Conservation (phyloP, 306 rosid genomes). For the Quercus suber region DNA sequence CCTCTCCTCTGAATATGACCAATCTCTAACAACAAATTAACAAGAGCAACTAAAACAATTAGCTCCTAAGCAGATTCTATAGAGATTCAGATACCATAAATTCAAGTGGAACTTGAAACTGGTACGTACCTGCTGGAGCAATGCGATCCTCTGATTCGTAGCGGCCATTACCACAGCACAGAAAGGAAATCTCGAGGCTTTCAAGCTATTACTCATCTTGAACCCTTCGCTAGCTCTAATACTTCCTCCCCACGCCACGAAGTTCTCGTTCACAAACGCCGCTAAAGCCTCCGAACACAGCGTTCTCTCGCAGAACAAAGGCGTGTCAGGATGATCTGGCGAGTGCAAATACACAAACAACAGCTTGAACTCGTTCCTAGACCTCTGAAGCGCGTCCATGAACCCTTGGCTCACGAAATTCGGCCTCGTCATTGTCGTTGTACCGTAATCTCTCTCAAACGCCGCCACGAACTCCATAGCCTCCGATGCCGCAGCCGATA, state of each 20-base stretch:
- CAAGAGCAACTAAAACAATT: neutral
- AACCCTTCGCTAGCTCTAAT: slow-evolving; percentile 91
- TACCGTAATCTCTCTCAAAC: slow-evolving; percentile 77
- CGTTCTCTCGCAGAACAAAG: slow-evolving; percentile 76
- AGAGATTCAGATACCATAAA: neutral
- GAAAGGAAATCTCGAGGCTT: slow-evolving; percentile 88
- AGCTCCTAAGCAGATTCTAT: neutral
- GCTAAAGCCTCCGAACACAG: slow-evolving; percentile 57
- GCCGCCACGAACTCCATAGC: slow-evolving; percentile 61
- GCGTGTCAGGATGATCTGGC: slow-evolving; percentile 93
- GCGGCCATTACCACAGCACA: slow-evolving; percentile 96
- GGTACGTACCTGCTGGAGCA: slow-evolving; percentile 80
- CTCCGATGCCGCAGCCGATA: slow-evolving; percentile 62
- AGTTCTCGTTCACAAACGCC: slow-evolving; percentile 78
- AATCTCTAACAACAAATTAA: neutral
- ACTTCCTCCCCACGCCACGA: slow-evolving; percentile 94
- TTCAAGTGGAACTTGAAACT: neutral
- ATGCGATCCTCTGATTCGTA: slow-evolving; percentile 85
- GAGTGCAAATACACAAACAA: slow-evolving; percentile 91
- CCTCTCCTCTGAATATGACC: neutral
- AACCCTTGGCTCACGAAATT: slow-evolving; percentile 81
- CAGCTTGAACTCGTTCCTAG: slow-evolving; percentile 67
- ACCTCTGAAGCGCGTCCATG: slow-evolving; percentile 88
- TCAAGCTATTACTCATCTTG: slow-evolving; percentile 96
- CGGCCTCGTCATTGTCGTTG: slow-evolving; percentile 29